phyloP scores from a whole-genome alignment of 2,329 filamentous ascomycete species.

The Trichoderma sp. region DNA sequence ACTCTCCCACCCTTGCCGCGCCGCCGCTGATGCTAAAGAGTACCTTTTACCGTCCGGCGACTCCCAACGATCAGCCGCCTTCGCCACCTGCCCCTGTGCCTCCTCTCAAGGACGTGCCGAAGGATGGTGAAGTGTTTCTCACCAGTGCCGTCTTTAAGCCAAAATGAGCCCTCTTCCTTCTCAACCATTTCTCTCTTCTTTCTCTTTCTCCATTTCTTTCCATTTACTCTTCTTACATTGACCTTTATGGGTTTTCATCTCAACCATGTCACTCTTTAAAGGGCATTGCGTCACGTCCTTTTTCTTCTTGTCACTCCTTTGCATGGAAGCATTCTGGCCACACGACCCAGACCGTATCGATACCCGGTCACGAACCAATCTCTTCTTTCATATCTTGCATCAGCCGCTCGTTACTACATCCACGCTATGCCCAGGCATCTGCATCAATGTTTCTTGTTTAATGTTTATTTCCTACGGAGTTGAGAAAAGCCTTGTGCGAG shows the following conservation, averaged over 20 bases:
- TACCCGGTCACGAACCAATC: constrained; percentile 15
- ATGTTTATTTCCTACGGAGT: constrained; percentile 9
- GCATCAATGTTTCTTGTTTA: constrained; percentile 10
- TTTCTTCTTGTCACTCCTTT: constrained; percentile 21
- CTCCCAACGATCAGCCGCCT: constrained; percentile 27
- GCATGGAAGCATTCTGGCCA: constrained; percentile 10
- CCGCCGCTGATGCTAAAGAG: constrained; percentile 4
- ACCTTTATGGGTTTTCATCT: neutral
- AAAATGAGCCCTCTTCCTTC: constrained; percentile 28
- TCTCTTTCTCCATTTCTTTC: constrained; percentile 24
- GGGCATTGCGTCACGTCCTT: neutral
- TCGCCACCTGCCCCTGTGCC: constrained; percentile 44
- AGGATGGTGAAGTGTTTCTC: constrained; percentile 46
- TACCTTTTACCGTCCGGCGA: constrained; percentile 1
- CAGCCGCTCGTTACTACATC: constrained; percentile 14
- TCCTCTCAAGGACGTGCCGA: constrained; percentile 38
- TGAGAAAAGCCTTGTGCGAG: neutral
- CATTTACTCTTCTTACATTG: neutral
- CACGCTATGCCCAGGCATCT: neutral
- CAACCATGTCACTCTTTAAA: neutral
- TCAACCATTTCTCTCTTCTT: neutral
- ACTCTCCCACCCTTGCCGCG: constrained; percentile 29
- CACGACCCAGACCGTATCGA: neutral
- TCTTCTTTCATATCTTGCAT: constrained; percentile 1
- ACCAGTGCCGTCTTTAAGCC: constrained; percentile 56